These are phyloP conservation scores for Biscutella laevigata DNA, from an alignment of 441 rosid species.

Conservation along the genomic window DNA sequence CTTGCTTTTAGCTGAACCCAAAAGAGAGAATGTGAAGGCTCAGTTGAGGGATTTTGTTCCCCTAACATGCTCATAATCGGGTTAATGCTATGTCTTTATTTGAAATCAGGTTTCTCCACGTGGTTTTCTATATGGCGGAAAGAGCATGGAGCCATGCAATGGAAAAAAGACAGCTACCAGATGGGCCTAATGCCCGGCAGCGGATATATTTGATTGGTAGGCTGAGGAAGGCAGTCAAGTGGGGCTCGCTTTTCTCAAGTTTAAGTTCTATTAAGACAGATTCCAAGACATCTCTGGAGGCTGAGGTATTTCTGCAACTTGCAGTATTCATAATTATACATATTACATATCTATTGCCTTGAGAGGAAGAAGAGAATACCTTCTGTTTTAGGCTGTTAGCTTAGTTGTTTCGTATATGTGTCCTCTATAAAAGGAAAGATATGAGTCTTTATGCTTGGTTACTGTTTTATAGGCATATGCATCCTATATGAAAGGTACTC, in stretches of 20 bases:
- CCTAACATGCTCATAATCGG: background rate
- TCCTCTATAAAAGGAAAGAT: background rate
- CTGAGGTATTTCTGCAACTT: constrained; percentile 51
- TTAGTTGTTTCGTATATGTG: background rate
- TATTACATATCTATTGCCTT: background rate
- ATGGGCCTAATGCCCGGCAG: constrained; percentile 87
- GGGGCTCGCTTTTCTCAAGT: constrained; percentile 75
- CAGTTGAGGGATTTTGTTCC: background rate
- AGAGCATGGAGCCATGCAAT: constrained; percentile 99
- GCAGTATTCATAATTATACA: constrained; percentile 7
- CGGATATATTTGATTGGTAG: constrained; percentile 86
- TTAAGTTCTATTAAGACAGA: constrained; percentile 79
- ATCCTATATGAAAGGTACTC: constrained; percentile 88
- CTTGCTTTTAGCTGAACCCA: constrained; percentile 6
- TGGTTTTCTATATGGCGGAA: constrained; percentile 85
- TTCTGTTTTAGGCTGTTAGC: constrained; percentile 7
- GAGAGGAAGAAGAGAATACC: background rate
- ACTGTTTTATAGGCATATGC: constrained; percentile 70
- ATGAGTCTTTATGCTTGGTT: constrained; percentile 11
- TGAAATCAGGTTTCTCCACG: constrained; percentile 69
- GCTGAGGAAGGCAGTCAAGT: constrained; percentile 88
- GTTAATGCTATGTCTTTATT: constrained; percentile 9
- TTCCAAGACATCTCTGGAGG: constrained; percentile 83
- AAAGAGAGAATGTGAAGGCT: constrained; percentile 5
- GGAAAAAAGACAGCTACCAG: constrained; percentile 95